Base-by-base conservation (phyloP, 768 basidiomycete genomes). In the Phaffia australis region DNA sequence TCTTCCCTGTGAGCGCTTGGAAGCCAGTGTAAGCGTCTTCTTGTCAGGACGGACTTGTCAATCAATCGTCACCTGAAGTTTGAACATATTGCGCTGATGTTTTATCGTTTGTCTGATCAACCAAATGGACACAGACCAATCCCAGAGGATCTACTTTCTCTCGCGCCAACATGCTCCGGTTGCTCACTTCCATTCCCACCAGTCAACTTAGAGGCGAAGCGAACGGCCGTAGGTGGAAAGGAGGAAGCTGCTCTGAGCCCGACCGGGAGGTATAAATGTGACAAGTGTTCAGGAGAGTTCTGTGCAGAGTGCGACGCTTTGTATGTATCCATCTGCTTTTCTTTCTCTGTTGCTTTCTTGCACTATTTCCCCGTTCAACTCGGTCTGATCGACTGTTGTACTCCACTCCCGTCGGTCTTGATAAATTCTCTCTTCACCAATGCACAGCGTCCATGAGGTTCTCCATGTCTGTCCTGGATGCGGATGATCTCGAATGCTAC, bases 251-350 rank as follows among this genome's bases (percentile, higher is more conserved):
- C 54, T 19, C 79, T 94, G 70, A 92, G 88, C 70, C 84, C 88
- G 0, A 79, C 88, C 7, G 88, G 91, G 21, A 81, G 94, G 46
- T 99, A 98, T 75, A 82, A 85, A 61, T 97, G 95, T 76, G 85
- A 86, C 2, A 87, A 88, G 27, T 98, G 95, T 78, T 72, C 76
- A 2, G 79, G 87, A 59, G 87, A 95, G 74, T 99, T 97, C 73
- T 98, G 95, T 74, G 82, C 85, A 29, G 93, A 98, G 58, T 99
- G 95, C 74, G 95, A 99, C 77, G 83, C 94, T 23, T 95, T 97
- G 72, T 73, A 56, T 69, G 71, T 42, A 11, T 42, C 35, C 35
- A 42, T 42, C 35, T 42, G 35, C 70, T 23, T 49, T 63, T 18
- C 11, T n/a, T 3, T 19, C 5, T 25, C 15, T 1, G 15, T 7